Percentiles rank a stretch among this genome's conserved stretches.
Evolutionary conservation across 2,329 filamentous ascomycete genomes (phyloP).

Genomic region (Juglanconis juglandina): DNA sequence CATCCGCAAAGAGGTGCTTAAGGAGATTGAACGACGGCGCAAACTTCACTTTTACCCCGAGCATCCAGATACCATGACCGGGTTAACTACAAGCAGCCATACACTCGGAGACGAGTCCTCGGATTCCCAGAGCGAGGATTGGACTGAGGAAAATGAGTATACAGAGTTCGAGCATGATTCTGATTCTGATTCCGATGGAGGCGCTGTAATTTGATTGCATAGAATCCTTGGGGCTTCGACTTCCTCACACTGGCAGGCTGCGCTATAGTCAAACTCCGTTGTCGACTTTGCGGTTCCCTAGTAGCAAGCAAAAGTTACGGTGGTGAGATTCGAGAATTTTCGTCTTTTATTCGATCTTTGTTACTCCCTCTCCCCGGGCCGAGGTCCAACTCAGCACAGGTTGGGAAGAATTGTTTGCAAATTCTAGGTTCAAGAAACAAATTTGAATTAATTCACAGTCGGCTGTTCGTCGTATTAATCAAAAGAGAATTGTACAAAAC

Average conservation of each 20-base stretch:
- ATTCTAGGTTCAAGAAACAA: no score
- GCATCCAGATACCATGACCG: conserved; percentile 1
- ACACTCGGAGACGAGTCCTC: not conserved
- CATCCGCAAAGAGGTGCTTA: not conserved
- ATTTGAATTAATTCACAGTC: no score
- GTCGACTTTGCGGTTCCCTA: no score
- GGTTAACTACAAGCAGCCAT: not conserved
- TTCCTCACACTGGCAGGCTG: not conserved
- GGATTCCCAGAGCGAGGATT: not conserved
- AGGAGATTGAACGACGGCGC: not conserved
- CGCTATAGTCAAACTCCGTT: no score
- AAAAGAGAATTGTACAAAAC: no score
- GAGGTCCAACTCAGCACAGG: no score
- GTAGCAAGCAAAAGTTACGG: no score
- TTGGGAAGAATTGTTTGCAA: no score
- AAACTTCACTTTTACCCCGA: not conserved
- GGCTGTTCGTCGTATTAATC: no score
- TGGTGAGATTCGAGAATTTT: no score
- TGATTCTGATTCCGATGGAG: not conserved
- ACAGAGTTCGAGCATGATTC: not conserved
- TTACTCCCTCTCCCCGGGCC: no score
- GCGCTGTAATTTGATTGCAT: not conserved
- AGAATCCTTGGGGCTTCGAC: not conserved
- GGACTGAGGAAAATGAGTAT: not conserved
- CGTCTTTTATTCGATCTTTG: no score